Conservation (phyloP, 2,329 filamentous ascomycete genomes). For the Exophiala mesophila region DNA sequence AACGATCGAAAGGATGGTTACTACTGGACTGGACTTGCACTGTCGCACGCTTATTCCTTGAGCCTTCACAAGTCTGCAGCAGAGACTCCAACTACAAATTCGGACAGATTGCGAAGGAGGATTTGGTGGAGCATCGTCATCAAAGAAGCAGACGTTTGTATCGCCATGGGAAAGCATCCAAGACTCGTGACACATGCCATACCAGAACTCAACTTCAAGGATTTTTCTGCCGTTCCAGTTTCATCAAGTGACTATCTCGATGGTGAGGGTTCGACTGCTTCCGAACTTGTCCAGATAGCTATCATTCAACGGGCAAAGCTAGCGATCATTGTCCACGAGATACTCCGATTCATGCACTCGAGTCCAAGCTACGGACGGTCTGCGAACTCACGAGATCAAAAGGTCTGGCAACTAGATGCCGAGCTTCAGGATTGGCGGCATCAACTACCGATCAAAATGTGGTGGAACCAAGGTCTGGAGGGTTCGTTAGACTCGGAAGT, state of each 20-base stretch:
- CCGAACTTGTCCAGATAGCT: not conserved
- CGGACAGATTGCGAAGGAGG: not conserved
- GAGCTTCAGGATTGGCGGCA: slow-evolving; percentile 6
- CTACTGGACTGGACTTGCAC: slow-evolving; percentile 4
- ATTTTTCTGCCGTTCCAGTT: not conserved
- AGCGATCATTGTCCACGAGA: not conserved
- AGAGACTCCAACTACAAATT: not conserved
- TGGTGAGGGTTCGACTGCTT: too few relatives aligned
- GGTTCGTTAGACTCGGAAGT: not conserved
- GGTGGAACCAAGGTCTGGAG: slow-evolving; percentile 4
- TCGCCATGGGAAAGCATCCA: slow-evolving; percentile 5
- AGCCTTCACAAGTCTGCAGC: slow-evolving; percentile 1
- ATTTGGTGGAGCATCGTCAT: slow-evolving; percentile 7
- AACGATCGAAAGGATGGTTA: slow-evolving; percentile 5
- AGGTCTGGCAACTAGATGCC: slow-evolving; percentile 5
- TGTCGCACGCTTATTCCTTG: slow-evolving; percentile 2
- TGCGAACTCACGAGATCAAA: not conserved
- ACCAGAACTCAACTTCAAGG: slow-evolving; percentile 1
- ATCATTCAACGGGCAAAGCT: slow-evolving; percentile 2
- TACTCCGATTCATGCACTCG: slow-evolving; percentile 3
- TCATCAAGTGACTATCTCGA: not conserved
- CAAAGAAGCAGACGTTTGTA: slow-evolving; percentile 6
- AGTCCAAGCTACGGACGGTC: not conserved
- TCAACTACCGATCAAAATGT: slow-evolving; percentile 1
- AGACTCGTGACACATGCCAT: slow-evolving; percentile 1